These are phyloP conservation scores for Microbotryum lychnidis-dioicae DNA, from an alignment of 1,284 basidiomycete species.

Conservation along the genomic window DNA sequence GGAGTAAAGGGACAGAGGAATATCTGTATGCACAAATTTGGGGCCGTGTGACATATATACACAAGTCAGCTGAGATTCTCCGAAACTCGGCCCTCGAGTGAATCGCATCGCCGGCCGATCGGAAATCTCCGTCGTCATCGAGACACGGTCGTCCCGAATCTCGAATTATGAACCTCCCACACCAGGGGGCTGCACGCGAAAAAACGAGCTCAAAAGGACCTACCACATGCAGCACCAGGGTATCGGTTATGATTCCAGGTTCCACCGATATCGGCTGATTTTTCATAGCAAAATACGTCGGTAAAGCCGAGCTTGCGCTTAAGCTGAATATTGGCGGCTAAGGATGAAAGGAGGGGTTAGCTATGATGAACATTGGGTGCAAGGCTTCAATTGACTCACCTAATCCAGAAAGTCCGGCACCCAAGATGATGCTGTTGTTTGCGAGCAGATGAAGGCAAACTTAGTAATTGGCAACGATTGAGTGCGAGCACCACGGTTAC, in stretches of 20 bases:
- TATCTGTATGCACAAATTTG: slow-evolving; percentile 5
- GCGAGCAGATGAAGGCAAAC: not conserved
- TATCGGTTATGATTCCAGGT: slow-evolving; percentile 26
- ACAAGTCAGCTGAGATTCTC: too few species aligned
- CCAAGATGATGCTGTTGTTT: slow-evolving; percentile 1
- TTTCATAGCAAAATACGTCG: slow-evolving; percentile 28
- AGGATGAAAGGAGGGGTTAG: not conserved
- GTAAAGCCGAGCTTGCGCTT: slow-evolving; percentile 19
- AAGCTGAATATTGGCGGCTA: slow-evolving; percentile 25
- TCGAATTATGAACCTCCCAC: too few species aligned
- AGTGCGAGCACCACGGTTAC: not conserved
- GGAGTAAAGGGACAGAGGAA: slow-evolving; percentile 27
- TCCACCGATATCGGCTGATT: slow-evolving; percentile 23
- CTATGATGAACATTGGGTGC: not conserved
- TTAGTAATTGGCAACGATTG: not conserved
- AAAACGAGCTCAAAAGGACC: too few species aligned
- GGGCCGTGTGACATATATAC: too few species aligned
- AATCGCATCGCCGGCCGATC: too few species aligned
- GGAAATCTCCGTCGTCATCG: too few species aligned
- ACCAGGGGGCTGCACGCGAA: too few species aligned
- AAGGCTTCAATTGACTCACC: not conserved
- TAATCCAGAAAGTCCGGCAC: slow-evolving; percentile 7
- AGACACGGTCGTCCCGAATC: too few species aligned
- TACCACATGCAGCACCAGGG: slow-evolving; percentile 21
- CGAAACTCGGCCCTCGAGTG: too few species aligned